Conservation (phyloP, 345 rosid species). For the Lepidium aucheri region DNA sequence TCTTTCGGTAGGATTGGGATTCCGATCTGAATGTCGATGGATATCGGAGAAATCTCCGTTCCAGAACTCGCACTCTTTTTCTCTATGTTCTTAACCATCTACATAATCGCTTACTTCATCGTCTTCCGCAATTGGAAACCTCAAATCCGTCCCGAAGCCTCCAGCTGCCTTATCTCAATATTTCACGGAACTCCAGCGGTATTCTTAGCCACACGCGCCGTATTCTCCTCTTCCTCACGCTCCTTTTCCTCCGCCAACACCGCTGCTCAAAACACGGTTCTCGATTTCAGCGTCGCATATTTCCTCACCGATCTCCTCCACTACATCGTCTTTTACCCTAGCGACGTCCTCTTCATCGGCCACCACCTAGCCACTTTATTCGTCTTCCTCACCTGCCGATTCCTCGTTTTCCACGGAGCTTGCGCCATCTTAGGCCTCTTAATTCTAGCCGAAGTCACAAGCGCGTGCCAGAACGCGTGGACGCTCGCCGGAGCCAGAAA, state of each 20-base stretch:
- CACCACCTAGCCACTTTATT: slow-evolving; percentile 84
- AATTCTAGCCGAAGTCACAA: slow-evolving; percentile 77
- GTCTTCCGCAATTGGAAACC: slow-evolving; percentile 66
- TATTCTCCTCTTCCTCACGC: slow-evolving; percentile 33
- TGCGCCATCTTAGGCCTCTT: slow-evolving; percentile 54
- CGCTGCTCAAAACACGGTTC: slow-evolving; percentile 40
- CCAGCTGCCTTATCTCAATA: slow-evolving; percentile 73
- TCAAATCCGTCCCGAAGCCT: slow-evolving; percentile 63
- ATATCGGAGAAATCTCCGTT: slow-evolving; percentile 15
- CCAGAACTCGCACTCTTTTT: slow-evolving; percentile 46
- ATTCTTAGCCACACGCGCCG: slow-evolving; percentile 47
- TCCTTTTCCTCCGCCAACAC: slow-evolving; percentile 59
- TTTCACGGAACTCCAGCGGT: slow-evolving; percentile 83
- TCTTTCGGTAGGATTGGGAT: slow-evolving; percentile 7
- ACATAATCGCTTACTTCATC: slow-evolving; percentile 44
- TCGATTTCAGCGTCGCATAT: slow-evolving; percentile 78
- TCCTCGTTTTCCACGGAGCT: slow-evolving; percentile 66
- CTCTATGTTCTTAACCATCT: slow-evolving; percentile 45
- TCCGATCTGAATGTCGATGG: slow-evolving; percentile 29
- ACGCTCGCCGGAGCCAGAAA: slow-evolving; percentile 60
- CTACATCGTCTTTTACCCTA: slow-evolving; percentile 64
- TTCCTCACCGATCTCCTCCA: slow-evolving; percentile 73
- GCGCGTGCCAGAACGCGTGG: slow-evolving; percentile 90
- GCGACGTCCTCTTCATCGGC: slow-evolving; percentile 78
- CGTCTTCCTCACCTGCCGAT: slow-evolving; percentile 77